Base-by-base conservation (phyloP, 257 asterid genomes). In the Primulina huaijiensis region DNA sequence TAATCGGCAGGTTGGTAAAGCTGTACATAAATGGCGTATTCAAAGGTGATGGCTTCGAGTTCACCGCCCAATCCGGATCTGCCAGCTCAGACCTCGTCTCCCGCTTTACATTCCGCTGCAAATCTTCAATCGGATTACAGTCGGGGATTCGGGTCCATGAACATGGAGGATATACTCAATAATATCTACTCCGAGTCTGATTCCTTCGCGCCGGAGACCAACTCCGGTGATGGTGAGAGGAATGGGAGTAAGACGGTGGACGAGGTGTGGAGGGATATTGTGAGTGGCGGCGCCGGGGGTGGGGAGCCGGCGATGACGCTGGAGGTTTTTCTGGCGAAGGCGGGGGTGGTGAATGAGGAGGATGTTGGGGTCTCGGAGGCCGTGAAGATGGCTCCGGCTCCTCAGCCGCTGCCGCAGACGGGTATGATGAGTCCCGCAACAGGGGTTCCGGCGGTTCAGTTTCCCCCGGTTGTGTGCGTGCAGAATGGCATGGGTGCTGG, bases 1-100 rank as follows among this genome's bases (percentile, higher is more conserved):
- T 77, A 77, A 72, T 77, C 87, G 92, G 85, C 71, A 14, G 70
- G 38, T 25, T 0, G 64, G 63, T 68, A 20, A 19, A 27, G 8
- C 7, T 1, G 20, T 38, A 38, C 34, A 65, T 19, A 69, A 35
- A 92, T 89, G 97, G 97, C 95, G 87, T 89, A 95, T 80, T 88
- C 97, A 78, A 88, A 81, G 95, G 96, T 90, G 89, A 88, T 90
- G 92, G 79, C 95, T 74, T 86, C 97, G 74, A 81, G 92, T 74
- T 87, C 98, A 77, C 86, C 95, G 68, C 74, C 97, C 86, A 93
- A 93, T 82, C 89, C 93, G 94, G 97, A 93, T 93, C 97, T 74
- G 70, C 85, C 98, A 76, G 89, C 88, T 73, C 92, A 81, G 65
- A 70, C 89, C 62, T 56, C 92, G 27, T 62, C 86, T 67, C 46